Conservation (phyloP, 257 asterid species). For the Leptodermis oblonga region DNA sequence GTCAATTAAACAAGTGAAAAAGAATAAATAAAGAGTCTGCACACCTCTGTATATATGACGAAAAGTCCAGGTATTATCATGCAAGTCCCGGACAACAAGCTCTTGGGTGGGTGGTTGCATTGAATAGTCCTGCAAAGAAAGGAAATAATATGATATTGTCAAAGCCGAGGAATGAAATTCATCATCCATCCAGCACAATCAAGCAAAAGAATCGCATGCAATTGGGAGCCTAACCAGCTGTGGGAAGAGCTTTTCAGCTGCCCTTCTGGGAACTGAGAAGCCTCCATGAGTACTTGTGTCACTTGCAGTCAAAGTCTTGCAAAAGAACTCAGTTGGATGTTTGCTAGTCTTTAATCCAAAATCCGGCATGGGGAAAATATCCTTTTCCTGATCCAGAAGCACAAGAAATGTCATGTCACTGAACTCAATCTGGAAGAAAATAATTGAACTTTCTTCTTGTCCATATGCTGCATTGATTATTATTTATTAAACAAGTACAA, state of each 20-base stretch:
- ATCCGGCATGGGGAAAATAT: conserved; percentile 79
- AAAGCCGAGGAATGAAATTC: not conserved
- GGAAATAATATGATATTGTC: not conserved
- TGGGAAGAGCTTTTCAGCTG: conserved; percentile 95
- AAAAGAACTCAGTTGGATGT: conserved; percentile 91
- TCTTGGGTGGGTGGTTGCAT: conserved; percentile 98
- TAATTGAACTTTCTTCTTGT: not conserved
- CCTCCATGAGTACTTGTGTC: conserved; percentile 99
- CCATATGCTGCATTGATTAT: not conserved
- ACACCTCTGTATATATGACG: conserved; percentile 94
- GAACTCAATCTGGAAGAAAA: not conserved
- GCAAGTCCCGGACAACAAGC: conserved; percentile 88
- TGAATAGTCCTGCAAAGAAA: conserved; percentile 60
- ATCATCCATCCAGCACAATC: not conserved
- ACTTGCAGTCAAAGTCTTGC: conserved; percentile 94
- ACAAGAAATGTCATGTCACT: conserved; percentile 7
- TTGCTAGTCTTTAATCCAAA: conserved; percentile 69
- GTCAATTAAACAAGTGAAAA: not conserved
- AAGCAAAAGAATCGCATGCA: not conserved
- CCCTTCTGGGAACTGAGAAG: conserved; percentile 92
- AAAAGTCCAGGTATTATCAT: conserved; percentile 87
- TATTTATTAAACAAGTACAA: conserved; percentile 2
- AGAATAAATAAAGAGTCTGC: conserved; percentile 11
- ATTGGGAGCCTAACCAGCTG: conserved; percentile 47
- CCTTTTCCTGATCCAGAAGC: conserved; percentile 60